Evolutionary conservation across 192 early-diverging fungal species (phyloP), one percentile per base, ranked within the genome.

Genomic region (Podochytrium sp.): DNA sequence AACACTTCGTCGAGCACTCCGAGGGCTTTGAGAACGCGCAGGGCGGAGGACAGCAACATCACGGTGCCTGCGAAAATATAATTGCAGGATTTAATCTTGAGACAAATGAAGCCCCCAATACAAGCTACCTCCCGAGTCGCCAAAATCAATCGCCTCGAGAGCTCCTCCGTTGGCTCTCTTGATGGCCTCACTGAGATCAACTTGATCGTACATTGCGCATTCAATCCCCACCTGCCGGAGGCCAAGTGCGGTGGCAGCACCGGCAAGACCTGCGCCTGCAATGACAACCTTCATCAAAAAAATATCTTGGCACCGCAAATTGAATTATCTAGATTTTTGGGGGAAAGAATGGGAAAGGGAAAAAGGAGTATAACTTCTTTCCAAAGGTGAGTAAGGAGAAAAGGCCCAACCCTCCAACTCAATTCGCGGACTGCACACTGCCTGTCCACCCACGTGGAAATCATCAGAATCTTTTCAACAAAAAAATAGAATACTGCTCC

Each of bases 1-100:
- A 50, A 5, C 27, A 77, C 29, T 30, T 47, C 76, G 33, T 70
- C 55, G 2, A 77, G 35, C 10, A 77, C 29, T 16, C 76, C 76
- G 10, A 77, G 57, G 14, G 16, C 16, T n/a, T 38, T 10, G 47
- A 77, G 3, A 20, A 70, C 43, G 7, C 69, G 67, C 6, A 77
- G 60, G 7, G 60, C 29, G 25, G 14, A 27, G 4, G 60, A 7
- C 2, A n/a, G 30, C 51, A 78, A 35, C 61, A 65, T 73, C 25
- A 78, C 42, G 25, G 60, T 12, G 43, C 43, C 43, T 47, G 20
- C 7, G 20, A 47, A 20, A 47, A 47, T 12, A 47, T 47, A 7
- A 20, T 47, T 20, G 7, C 20, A 47, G 43, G 7, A 47, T 47
- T 47, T 47, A 7, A 20, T 47, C 10, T 47, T 47, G 43, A 47